These are phyloP conservation scores for Xylaria sp. DNA, from an alignment of 2,329 filamentous ascomycete species.

Conservation along the genomic window DNA sequence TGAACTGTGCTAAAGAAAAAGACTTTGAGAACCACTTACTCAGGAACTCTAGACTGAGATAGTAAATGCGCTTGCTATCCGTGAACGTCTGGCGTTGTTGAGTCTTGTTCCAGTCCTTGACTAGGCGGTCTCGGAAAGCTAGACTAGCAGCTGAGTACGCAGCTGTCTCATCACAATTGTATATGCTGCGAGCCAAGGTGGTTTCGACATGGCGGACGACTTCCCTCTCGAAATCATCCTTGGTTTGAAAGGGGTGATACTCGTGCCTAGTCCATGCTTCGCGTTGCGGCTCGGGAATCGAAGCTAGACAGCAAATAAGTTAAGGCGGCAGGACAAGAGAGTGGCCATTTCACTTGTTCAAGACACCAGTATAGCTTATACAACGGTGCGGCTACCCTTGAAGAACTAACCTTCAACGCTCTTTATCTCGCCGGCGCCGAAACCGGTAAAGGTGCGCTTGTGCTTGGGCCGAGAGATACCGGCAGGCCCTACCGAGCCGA, in stretches of 20 bases:
- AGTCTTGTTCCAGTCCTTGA: constrained; percentile 97
- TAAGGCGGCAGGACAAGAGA: constrained; percentile 6
- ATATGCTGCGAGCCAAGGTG: constrained; percentile 91
- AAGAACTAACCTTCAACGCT: constrained; percentile 72
- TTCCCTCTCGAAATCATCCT: constrained; percentile 86
- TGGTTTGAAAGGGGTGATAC: constrained; percentile 72
- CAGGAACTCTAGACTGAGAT: constrained; percentile 94
- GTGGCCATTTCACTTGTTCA: background rate
- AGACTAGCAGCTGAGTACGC: constrained; percentile 90
- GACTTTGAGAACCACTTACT: constrained; percentile 45
- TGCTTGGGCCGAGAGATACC: constrained; percentile 91
- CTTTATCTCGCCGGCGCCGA: constrained; percentile 91
- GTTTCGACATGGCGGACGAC: constrained; percentile 95
- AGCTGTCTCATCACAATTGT: constrained; percentile 96
- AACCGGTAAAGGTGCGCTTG: constrained; percentile 94
- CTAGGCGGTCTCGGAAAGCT: constrained; percentile 89
- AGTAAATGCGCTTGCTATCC: constrained; percentile 95
- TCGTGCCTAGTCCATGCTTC: constrained; percentile 74
- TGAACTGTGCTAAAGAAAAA: background rate
- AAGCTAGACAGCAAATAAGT: constrained; percentile 51
- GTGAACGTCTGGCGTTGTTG: constrained; percentile 93
- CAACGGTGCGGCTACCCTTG: background rate
- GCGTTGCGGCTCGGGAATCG: constrained; percentile 86
- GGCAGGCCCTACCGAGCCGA: constrained; percentile 83
- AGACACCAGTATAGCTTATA: background rate